Base-by-base conservation (phyloP, 1,284 basidiomycete species). In the Nidula niveotomentosa region DNA sequence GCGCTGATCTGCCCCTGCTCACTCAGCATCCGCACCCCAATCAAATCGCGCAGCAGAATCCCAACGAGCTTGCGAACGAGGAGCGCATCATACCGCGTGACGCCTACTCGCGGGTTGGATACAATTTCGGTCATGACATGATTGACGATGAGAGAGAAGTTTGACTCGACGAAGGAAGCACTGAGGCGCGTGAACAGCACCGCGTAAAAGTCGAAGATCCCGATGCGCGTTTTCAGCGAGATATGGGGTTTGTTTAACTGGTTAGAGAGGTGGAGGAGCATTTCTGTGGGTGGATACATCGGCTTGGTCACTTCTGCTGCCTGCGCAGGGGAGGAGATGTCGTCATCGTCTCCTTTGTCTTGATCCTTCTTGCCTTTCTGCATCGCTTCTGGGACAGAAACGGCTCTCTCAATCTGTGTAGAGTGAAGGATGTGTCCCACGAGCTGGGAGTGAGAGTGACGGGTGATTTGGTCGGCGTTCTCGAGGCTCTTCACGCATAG, bases 1-100 rank as follows among this genome's bases (percentile, higher is more conserved):
- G 96, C 96, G 36, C 81, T 78, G 49, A 98, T 96, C 71, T 98
- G 96, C 0, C 90, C 94, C 61, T 94, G 93, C 66, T 98, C 96
- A 54, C 90, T 90, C 49, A 99, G 74, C 80, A 98, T 88, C 53
- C 94, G 78, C 5, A 91, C 85, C 1, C 92, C 94, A 48, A 99
- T 85, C 34, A 98, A 81, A 62, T 96, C 92, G 45, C 94, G 80
- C 36, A 98, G 73, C 8, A 98, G 67, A 36, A 94, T 80, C 1
- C 85, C 85, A 36, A 94, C 87, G 6, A 92, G 77, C 39, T 86
- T 88, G 13, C 93, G 81, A 1, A 90, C 78, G 5, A 90, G 76
- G 7, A 98, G 71, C 1, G 80, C 78, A 50, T 98, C 96, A 65
- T 92, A 90, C 58, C 89, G 80, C 3, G 82, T 79, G 13, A 77